Evolutionary conservation across 164 flowering plant species (phyloP).

Genomic region (Tinospora cordifolia): DNA sequence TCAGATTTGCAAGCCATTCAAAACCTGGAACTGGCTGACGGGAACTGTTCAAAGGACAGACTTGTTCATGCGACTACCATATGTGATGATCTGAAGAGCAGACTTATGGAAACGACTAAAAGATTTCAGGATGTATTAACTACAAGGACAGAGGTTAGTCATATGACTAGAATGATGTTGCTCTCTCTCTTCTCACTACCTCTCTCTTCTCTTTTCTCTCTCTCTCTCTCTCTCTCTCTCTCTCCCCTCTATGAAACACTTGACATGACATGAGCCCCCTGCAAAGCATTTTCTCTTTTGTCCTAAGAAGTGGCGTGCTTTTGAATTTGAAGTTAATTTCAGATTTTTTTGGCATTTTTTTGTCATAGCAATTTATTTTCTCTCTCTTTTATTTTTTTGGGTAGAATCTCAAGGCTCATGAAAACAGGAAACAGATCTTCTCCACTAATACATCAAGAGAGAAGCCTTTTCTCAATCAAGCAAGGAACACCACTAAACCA

Average conservation of each 20-base stretch:
- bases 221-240: not conserved
- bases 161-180: not conserved
- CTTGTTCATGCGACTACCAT: slow-evolving; percentile 66
- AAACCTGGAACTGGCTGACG: slow-evolving; percentile 54
- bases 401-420: slow-evolving; percentile 88
- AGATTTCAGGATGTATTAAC: slow-evolving; percentile 74
- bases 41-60: slow-evolving; percentile 54
- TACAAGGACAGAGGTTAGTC: slow-evolving; percentile 62
- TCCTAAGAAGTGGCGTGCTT: not conserved
- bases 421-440: slow-evolving; percentile 72
- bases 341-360: not conserved
- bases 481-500: slow-evolving; percentile 43
- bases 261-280: too few relatives aligned
- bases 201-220: not conserved
- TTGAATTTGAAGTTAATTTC: not conserved
- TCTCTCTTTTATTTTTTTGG: slow-evolving; percentile 3
- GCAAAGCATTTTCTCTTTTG: too few relatives aligned
- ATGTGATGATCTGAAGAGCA: slow-evolving; percentile 72
- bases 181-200: not conserved
- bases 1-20: slow-evolving; percentile 64
- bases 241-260: not conserved
- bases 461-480: slow-evolving; percentile 39
- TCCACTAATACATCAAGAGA: slow-evolving; percentile 57
- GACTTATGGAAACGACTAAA: slow-evolving; percentile 77
- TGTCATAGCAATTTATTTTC: not conserved